Evolutionary conservation across 768 basidiomycete species (phyloP).

Genomic region (Leccinum aurantiacum): DNA sequence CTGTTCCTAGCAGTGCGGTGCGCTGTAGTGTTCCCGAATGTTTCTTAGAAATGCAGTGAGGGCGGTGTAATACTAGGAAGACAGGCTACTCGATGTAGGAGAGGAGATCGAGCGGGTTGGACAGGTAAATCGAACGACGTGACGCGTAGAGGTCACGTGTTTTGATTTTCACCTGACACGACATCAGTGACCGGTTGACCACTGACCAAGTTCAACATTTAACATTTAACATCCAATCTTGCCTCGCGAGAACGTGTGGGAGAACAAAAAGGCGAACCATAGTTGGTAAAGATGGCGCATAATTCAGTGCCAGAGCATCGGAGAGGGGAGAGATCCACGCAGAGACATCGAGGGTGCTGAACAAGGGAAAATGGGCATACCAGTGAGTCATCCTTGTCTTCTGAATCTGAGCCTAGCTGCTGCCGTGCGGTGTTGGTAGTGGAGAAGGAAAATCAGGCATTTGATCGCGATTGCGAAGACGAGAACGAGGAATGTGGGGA

Average conservation of each 20-base stretch:
- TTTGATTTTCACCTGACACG: neutral
- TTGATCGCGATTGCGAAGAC: constrained; percentile 5
- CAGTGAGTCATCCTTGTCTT: neutral
- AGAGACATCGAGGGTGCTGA: too few relatives aligned
- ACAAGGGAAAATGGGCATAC: too few relatives aligned
- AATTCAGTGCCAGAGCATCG: neutral
- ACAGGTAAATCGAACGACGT: neutral
- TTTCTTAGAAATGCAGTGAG: constrained; percentile 1
- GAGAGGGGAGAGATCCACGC: neutral
- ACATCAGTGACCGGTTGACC: too few relatives aligned
- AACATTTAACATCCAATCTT: neutral
- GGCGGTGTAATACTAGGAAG: neutral
- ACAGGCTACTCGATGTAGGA: neutral
- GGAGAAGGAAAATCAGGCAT: constrained; percentile 3
- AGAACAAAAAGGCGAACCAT: too few relatives aligned
- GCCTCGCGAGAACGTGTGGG: neutral
- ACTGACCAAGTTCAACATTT: too few relatives aligned
- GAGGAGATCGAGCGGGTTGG: neutral
- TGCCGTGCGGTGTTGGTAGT: neutral
- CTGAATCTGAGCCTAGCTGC: neutral
- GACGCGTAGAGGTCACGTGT: neutral
- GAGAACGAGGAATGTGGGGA: neutral
- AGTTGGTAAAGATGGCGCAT: too few relatives aligned
- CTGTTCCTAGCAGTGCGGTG: neutral
- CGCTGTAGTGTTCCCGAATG: neutral